Percentiles rank a stretch among this genome's conserved stretches.
Evolutionary conservation across 116 monocot species (phyloP).

Genomic region (Papilionanthe hybrid): DNA sequence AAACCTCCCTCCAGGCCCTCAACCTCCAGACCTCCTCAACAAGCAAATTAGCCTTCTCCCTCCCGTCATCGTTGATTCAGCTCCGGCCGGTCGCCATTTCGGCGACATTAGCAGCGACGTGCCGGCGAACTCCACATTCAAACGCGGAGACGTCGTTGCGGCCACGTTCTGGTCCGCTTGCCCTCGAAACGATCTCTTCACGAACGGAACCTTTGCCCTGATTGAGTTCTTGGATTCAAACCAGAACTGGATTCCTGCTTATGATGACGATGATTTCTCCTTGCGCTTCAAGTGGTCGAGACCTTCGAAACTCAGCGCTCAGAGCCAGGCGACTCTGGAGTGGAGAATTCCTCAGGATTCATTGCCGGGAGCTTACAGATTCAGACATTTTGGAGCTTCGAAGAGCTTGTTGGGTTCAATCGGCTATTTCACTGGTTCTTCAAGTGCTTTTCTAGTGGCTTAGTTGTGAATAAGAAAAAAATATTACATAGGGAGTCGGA

Average conservation of each 20-base stretch:
- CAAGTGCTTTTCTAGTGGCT: constrained; percentile 49
- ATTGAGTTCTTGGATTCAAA: constrained; percentile 36
- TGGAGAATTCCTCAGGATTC: constrained; percentile 49
- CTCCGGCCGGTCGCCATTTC: constrained; percentile 36
- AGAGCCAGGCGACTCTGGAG: constrained; percentile 44
- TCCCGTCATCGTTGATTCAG: constrained; percentile 36
- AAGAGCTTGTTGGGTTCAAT: constrained; percentile 36
- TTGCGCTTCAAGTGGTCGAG: constrained; percentile 56
- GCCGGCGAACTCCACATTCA: constrained; percentile 45
- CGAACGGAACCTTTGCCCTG: constrained; percentile 48
- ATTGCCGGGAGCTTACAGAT: constrained; percentile 40
- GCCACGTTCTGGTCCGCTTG: constrained; percentile 62
- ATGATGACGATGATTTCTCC: constrained; percentile 68
- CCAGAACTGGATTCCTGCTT: constrained; percentile 41
- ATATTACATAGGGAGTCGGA: too few species aligned
- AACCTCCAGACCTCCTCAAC: constrained; percentile 50
- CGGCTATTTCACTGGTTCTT: constrained; percentile 55
- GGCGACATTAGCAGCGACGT: constrained; percentile 47
- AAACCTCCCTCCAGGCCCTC: constrained; percentile 18
- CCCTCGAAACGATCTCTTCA: constrained; percentile 66
- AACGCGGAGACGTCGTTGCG: constrained; percentile 29
- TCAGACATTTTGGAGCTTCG: constrained; percentile 61
- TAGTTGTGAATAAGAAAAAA: constrained; percentile 13
- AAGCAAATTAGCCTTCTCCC: constrained; percentile 55
- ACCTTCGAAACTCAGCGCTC: constrained; percentile 37